Conservation (phyloP, 192 early-diverging fungal species). For the Coemansia sp. region DNA sequence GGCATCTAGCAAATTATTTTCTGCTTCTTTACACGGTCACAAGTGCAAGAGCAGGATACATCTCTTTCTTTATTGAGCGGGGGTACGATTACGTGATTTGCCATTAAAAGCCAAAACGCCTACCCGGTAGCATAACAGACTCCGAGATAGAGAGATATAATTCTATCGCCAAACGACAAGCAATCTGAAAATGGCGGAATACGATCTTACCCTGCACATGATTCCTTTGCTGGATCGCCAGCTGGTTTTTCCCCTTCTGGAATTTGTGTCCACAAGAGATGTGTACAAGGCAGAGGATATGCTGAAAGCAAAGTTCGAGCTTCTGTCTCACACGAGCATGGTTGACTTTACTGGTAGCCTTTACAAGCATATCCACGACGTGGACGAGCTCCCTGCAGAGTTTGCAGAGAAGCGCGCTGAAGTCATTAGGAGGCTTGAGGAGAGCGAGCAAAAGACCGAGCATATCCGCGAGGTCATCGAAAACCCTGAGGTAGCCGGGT, state of each 20-base stretch:
- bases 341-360: slow-evolving; percentile 88
- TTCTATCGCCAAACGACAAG: slow-evolving; percentile 6
- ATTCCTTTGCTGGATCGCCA: slow-evolving; percentile 91
- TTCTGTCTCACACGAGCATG: slow-evolving; percentile 90
- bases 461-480: slow-evolving; percentile 88
- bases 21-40: not conserved
- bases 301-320: slow-evolving; percentile 86
- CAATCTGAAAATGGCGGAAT: slow-evolving; percentile 57
- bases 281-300: slow-evolving; percentile 79
- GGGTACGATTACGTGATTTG: not conserved
- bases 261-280: slow-evolving; percentile 84
- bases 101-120: slow-evolving; percentile 3
- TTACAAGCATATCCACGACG: slow-evolving; percentile 78
- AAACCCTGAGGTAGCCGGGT: slow-evolving; percentile 85
- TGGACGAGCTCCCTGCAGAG: slow-evolving; percentile 73
- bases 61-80: not conserved
- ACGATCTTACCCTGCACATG: slow-evolving; percentile 82
- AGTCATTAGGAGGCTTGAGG: slow-evolving; percentile 75
- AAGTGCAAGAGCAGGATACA: not conserved
- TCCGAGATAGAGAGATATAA: slow-evolving; percentile 7
- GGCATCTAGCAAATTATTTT: slow-evolving; percentile 1
- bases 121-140: not conserved
- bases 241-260: slow-evolving; percentile 87
- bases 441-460: slow-evolving; percentile 73
- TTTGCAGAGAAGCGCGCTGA: slow-evolving; percentile 75